Evolutionary conservation across 2,329 filamentous ascomycete species (phyloP), one percentile per base, ranked within the genome.

Genomic region (Parafenestella ontariensis): DNA sequence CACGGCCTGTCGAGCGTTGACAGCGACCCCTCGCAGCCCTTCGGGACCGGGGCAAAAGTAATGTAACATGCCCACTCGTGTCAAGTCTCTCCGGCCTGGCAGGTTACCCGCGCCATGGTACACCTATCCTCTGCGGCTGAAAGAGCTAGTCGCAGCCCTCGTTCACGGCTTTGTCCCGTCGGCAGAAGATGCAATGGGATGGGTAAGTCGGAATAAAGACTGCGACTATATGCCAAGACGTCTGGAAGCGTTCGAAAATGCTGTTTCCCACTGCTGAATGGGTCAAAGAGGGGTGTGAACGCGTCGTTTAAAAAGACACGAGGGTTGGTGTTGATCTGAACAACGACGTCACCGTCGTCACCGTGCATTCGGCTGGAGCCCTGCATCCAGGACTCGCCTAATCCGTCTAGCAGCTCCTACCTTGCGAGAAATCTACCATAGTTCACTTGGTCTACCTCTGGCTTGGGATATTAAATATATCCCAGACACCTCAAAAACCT

Each of bases 211-310:
- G 52, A 61, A 58, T 49, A 56, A 56, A 61, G 53, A 56, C 36
- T 41, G 48, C 52, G 46, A 52, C 47, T 52, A 26, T 34, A 44
- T 48, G 70, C 70, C 71, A 72, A 74, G 70, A 55, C 46, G 66
- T 58, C 71, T 72, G 63, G 69, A 74, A 65, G 68, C 64, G 65
- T 66, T 69, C 63, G 58, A 67, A 71, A 52, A 54, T 58, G 61
- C 54, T 58, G 56, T 49, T 56, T 60, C 48, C 58, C 62, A 55
- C 56, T 56, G 54, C 43, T 44, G 43, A 53, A 60, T 44, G 44
- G 51, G 40, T 50, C 50, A 53, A 45, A 49, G 55, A 65, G 59
- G 56, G 56, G 62, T 71, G 57, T 56, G 54, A 58, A 49, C 51
- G 52, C 48, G 43, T 45, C 56, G 55, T 66, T 63, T 62, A 67